Percentiles rank a stretch among this genome's conserved stretches.
Evolutionary conservation across 495 filamentous ascomycete species (phyloP).

Genomic region (Cairneyella variabilis): DNA sequence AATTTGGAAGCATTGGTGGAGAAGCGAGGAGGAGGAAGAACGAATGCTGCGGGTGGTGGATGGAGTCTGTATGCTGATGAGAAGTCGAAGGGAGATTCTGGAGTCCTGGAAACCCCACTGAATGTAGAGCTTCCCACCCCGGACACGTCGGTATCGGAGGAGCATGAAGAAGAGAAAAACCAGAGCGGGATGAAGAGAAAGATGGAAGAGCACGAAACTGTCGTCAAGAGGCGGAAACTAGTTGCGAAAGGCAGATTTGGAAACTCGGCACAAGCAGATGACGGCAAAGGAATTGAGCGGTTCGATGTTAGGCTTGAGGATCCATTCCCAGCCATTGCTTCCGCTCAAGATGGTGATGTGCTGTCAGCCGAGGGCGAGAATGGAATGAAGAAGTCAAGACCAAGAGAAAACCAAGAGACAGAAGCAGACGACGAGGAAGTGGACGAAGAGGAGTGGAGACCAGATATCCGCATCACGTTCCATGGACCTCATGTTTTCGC

Average conservation of each 20-base stretch:
- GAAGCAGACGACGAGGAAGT: slow-evolving; percentile 26
- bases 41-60: slow-evolving; percentile 65
- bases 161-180: slow-evolving; percentile 31
- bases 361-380: slow-evolving; percentile 29
- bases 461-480: slow-evolving; percentile 61
- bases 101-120: slow-evolving; percentile 16
- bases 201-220: slow-evolving; percentile 31
- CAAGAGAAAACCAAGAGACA: slow-evolving; percentile 26
- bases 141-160: slow-evolving; percentile 22
- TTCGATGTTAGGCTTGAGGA: slow-evolving; percentile 58
- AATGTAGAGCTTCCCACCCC: slow-evolving; percentile 24
- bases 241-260: slow-evolving; percentile 57
- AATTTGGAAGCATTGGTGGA: slow-evolving; percentile 62
- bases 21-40: slow-evolving; percentile 61
- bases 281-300: slow-evolving; percentile 56
- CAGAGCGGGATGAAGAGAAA: slow-evolving; percentile 24
- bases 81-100: slow-evolving; percentile 25
- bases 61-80: slow-evolving; percentile 75
- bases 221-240: slow-evolving; percentile 37
- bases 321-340: slow-evolving; percentile 37
- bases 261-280: slow-evolving; percentile 38
- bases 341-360: slow-evolving; percentile 15
- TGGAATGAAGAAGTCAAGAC: slow-evolving; percentile 28
- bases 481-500: slow-evolving; percentile 77
- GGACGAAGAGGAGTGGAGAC: slow-evolving; percentile 43